phyloP scores from a whole-genome alignment of 768 basidiomycete genomes.

The Rhodotorula graminis region DNA sequence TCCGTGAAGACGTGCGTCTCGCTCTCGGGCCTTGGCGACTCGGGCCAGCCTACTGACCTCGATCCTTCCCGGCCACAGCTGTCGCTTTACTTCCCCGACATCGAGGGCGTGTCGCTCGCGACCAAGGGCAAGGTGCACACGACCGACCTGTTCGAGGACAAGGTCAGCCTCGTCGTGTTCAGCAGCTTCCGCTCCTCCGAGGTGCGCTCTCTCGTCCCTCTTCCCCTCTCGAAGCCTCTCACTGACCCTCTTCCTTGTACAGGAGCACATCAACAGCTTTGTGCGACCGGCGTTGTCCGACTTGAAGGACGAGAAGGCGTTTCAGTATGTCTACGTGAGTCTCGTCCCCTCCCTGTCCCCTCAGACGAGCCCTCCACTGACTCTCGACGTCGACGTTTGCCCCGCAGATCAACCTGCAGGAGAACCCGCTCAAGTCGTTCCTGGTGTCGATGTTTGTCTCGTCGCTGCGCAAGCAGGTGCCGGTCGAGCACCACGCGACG shows the following conservation, averaged over 20 bases:
- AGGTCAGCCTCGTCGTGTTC: constrained; percentile 73
- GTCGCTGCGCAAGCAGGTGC: constrained; percentile 64
- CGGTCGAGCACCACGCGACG: constrained; percentile 60
- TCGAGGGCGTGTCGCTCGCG: constrained; percentile 65
- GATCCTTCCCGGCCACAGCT: constrained; percentile 53
- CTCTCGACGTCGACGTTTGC: constrained; percentile 42
- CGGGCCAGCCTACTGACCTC: too few relatives aligned
- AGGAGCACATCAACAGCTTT: constrained; percentile 78
- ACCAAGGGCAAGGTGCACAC: constrained; percentile 62
- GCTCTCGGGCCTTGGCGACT: neutral
- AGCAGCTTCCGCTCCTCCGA: constrained; percentile 83
- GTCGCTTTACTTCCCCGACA: constrained; percentile 85
- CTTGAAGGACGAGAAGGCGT: constrained; percentile 39
- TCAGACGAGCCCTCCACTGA: constrained; percentile 41
- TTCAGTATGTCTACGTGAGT: constrained; percentile 46
- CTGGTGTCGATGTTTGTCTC: constrained; percentile 79
- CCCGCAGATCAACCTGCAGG: constrained; percentile 80
- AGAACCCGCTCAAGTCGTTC: constrained; percentile 85
- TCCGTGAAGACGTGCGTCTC: constrained; percentile 74
- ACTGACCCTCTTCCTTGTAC: neutral
- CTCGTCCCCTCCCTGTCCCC: neutral
- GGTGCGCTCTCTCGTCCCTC: constrained; percentile 51
- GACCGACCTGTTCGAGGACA: constrained; percentile 67
- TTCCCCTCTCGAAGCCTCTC: neutral
- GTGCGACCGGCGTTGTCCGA: constrained; percentile 45